Conservation (phyloP, 306 rosid species). For the Medicago lupulina region DNA sequence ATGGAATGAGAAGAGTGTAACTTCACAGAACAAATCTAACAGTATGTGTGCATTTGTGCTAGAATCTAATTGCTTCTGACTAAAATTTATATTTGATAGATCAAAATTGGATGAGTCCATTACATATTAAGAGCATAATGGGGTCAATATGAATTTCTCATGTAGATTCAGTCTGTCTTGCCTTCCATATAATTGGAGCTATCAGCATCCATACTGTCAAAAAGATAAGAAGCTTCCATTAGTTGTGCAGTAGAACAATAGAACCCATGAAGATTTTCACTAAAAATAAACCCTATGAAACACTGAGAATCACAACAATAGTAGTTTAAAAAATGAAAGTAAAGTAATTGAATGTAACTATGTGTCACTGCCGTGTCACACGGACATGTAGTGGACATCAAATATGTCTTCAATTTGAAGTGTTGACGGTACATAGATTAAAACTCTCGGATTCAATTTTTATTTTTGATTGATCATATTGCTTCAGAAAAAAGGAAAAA, state of each 20-base stretch:
- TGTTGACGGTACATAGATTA: not conserved
- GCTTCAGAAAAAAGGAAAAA: not conserved
- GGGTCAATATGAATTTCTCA: conserved; percentile 33
- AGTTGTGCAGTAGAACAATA: conserved; percentile 12
- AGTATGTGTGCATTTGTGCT: conserved; percentile 25
- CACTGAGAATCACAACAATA: not conserved
- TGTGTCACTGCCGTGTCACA: not conserved
- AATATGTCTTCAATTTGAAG: not conserved
- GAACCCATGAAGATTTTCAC: not conserved
- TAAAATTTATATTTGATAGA: conserved; percentile 30
- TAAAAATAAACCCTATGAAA: not conserved
- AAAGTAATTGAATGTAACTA: not conserved
- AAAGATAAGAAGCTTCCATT: not conserved
- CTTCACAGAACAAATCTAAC: conserved; percentile 35
- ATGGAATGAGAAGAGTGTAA: conserved; percentile 17
- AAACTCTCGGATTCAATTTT: not conserved
- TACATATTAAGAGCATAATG: conserved; percentile 20
- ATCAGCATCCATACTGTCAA: conserved; percentile 89
- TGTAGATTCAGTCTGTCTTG: conserved; percentile 56
- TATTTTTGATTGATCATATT: not conserved
- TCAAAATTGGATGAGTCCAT: conserved; percentile 35
- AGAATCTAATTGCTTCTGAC: conserved; percentile 35
- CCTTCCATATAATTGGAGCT: conserved; percentile 79
- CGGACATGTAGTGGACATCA: not conserved
- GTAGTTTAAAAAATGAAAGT: not conserved